phyloP scores from a whole-genome alignment of 1,284 basidiomycete genomes.

The Fomitopsis pinicola region DNA sequence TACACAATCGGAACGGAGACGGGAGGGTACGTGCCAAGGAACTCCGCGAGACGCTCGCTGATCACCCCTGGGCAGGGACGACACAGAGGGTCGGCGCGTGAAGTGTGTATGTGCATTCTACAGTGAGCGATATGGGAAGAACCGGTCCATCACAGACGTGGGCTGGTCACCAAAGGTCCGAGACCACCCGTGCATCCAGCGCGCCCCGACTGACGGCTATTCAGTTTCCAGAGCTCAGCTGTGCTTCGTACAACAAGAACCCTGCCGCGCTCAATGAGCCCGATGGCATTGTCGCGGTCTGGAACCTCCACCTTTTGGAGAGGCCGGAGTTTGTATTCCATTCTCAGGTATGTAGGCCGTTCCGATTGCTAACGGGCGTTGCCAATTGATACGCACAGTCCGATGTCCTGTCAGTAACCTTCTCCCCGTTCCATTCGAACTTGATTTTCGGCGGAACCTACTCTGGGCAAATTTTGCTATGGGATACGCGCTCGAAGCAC shows the following conservation, averaged over 20 bases:
- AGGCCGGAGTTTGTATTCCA: constrained; percentile 98
- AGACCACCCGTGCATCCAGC: not conserved
- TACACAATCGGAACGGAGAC: constrained; percentile 84
- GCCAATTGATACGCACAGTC: constrained; percentile 50
- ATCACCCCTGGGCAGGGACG: constrained; percentile 57
- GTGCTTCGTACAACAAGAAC: constrained; percentile 97
- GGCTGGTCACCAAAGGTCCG: constrained; percentile 95
- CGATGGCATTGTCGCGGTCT: constrained; percentile 94
- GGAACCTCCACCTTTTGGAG: constrained; percentile 94
- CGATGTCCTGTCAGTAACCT: constrained; percentile 93
- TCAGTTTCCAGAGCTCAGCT: constrained; percentile 93
- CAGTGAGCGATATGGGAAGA: constrained; percentile 85
- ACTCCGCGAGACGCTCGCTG: not conserved
- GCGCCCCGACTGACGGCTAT: constrained; percentile 5
- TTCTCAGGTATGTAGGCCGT: constrained; percentile 64
- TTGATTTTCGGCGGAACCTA: constrained; percentile 97
- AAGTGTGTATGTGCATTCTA: constrained; percentile 87
- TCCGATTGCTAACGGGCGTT: not conserved
- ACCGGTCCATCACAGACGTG: constrained; percentile 90
- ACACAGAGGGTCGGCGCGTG: constrained; percentile 83
- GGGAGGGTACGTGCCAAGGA: constrained; percentile 49
- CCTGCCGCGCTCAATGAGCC: constrained; percentile 88
- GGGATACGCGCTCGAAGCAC: constrained; percentile 98
- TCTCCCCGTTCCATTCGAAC: constrained; percentile 97
- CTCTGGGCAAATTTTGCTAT: constrained; percentile 95